These are phyloP conservation scores for Metschnikowia lachancei DNA, from an alignment of 805 yeast species.

Conservation along the genomic window DNA sequence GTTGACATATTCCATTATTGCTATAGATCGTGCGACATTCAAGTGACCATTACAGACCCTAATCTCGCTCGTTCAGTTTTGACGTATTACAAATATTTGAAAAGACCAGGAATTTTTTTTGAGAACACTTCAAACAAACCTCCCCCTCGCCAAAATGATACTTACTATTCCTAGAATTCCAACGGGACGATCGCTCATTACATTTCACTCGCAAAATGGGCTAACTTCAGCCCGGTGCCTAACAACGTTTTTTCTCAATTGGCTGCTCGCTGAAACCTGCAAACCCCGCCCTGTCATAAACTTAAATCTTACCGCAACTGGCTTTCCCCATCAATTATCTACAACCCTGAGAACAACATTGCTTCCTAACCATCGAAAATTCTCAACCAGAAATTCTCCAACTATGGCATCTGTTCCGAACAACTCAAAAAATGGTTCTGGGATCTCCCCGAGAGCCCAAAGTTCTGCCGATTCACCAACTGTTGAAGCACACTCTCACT, in stretches of 20 bases:
- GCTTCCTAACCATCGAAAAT: not conserved
- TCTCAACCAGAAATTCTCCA: constrained; percentile 1
- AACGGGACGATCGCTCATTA: not conserved
- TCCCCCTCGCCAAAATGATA: not conserved
- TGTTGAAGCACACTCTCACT: not conserved
- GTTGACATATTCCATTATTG: not conserved
- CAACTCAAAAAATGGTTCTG: not conserved
- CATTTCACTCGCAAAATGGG: constrained; percentile 3
- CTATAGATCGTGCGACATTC: not conserved
- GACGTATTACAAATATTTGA: not conserved
- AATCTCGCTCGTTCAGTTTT: not conserved
- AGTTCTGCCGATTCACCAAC: not conserved
- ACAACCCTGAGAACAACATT: not conserved
- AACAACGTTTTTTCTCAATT: constrained; percentile 5
- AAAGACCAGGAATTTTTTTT: not conserved
- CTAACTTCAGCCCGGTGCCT: constrained; percentile 4
- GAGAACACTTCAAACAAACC: not conserved
- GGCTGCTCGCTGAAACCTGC: constrained; percentile 2
- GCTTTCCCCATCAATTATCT: not conserved
- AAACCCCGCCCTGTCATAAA: not conserved
- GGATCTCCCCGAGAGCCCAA: not conserved
- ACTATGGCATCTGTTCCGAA: not conserved
- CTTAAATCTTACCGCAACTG: not conserved
- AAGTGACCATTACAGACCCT: not conserved
- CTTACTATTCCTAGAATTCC: not conserved